Evolutionary conservation across 1,284 basidiomycete species (phyloP).

Genomic region (Cutaneotrichosporon sp.): DNA sequence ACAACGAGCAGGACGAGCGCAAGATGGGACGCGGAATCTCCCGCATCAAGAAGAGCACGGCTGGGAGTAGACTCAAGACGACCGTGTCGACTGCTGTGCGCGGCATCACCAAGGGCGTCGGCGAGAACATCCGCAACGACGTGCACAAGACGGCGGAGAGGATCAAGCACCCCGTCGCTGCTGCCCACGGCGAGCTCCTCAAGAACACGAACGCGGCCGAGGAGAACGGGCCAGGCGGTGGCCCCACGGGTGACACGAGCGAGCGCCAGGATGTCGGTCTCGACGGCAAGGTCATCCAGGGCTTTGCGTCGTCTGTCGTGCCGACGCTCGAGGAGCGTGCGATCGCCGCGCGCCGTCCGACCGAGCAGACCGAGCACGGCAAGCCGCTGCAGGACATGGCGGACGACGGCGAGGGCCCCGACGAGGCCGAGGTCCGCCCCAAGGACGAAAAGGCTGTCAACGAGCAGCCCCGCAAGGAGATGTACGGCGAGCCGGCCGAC

Average conservation of each 20-base stretch:
- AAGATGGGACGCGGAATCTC: constrained; percentile 45
- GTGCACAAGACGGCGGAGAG: constrained; percentile 56
- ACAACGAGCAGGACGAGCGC: constrained; percentile 65
- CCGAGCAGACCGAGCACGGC: constrained; percentile 47
- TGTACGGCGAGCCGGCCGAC: constrained; percentile 61
- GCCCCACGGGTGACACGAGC: constrained; percentile 39
- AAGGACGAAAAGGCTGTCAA: constrained; percentile 26
- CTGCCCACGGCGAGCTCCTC: constrained; percentile 45
- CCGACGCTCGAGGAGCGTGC: constrained; percentile 73
- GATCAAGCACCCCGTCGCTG: constrained; percentile 51
- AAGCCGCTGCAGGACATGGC: constrained; percentile 46
- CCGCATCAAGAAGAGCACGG: constrained; percentile 46
- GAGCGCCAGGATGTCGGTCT: constrained; percentile 64
- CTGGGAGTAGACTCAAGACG: constrained; percentile 35
- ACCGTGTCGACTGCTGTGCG: constrained; percentile 41
- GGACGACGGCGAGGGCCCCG: constrained; percentile 14
- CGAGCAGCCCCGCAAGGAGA: constrained; percentile 33
- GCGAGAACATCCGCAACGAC: constrained; percentile 47
- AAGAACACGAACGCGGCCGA: constrained; percentile 18
- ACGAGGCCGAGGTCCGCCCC: constrained; percentile 34
- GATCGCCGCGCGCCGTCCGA: constrained; percentile 56
- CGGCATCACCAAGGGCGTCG: constrained; percentile 48
- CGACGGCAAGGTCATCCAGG: constrained; percentile 55
- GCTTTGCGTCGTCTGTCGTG: constrained; percentile 66
- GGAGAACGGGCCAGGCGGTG: constrained; percentile 10